Evolutionary conservation across 495 filamentous ascomycete genomes (phyloP).

Genomic region (Tuber calosporum): DNA sequence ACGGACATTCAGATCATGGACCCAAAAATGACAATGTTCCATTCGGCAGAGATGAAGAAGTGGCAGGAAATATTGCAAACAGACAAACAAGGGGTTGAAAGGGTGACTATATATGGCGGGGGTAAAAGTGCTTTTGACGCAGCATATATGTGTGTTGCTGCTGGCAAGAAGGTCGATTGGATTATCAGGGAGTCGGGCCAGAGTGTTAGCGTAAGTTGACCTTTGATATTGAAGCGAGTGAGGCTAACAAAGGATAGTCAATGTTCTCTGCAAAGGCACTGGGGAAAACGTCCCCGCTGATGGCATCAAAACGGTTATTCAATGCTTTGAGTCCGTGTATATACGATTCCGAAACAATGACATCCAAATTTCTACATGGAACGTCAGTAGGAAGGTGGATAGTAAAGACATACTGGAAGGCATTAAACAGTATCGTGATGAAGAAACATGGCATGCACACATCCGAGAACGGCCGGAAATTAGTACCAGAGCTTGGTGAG

Average conservation of each 20-base stretch:
- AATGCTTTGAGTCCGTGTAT: conserved; percentile 41
- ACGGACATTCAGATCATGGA: conserved; percentile 36
- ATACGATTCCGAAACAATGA: conserved; percentile 33
- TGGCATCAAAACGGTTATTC: conserved; percentile 20
- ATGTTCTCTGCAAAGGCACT: conserved; percentile 43
- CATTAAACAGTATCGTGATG: conserved; percentile 16
- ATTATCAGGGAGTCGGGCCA: conserved; percentile 44
- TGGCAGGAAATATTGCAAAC: conserved; percentile 33
- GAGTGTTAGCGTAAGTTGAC: conserved; percentile 37
- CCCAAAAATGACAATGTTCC: conserved; percentile 42
- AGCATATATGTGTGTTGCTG: conserved; percentile 43
- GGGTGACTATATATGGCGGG: conserved; percentile 46
- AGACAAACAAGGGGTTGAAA: conserved; percentile 20
- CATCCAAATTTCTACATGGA: conserved; percentile 35
- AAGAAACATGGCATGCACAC: conserved; percentile 29
- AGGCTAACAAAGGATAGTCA: conserved; percentile 2
- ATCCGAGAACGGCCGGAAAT: conserved; percentile 29
- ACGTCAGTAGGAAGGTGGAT: conserved; percentile 16
- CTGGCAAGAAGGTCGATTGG: conserved; percentile 48
- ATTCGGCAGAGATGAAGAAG: conserved; percentile 42
- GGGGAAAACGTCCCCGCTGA: conserved; percentile 36
- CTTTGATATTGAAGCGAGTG: background rate
- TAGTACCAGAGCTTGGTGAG: conserved; percentile 23
- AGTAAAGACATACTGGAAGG: conserved; percentile 20
- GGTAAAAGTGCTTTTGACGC: conserved; percentile 49